Evolutionary conservation across 306 rosid species (phyloP).

Genomic region (Malus asiatica): DNA sequence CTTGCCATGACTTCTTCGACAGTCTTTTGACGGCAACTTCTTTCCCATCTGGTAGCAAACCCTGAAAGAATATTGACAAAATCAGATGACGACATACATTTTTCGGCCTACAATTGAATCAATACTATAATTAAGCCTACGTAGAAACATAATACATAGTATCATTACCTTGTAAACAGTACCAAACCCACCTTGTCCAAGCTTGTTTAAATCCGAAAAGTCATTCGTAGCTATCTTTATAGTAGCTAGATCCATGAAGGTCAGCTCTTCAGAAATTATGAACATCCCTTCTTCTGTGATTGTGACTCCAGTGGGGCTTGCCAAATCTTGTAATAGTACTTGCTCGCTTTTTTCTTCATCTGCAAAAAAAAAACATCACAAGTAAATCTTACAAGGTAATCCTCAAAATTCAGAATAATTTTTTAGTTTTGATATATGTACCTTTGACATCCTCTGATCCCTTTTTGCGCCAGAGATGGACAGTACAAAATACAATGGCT

Average conservation of each 20-base stretch:
- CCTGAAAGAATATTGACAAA: slow-evolving; percentile 27
- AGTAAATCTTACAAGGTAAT: neutral
- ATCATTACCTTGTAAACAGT: slow-evolving; percentile 34
- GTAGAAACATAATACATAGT: neutral
- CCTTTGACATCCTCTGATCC: slow-evolving; percentile 14
- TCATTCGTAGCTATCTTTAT: slow-evolving; percentile 4
- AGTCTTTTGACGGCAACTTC: slow-evolving; percentile 59
- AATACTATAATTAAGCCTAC: neutral
- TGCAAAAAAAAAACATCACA: slow-evolving; percentile 9
- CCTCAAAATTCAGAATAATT: too few relatives aligned
- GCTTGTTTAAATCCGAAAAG: slow-evolving; percentile 42
- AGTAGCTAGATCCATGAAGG: slow-evolving; percentile 27
- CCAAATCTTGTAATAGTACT: slow-evolving; percentile 23
- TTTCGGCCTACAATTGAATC: neutral
- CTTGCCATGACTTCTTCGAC: slow-evolving; percentile 57
- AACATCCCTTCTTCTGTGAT: slow-evolving; percentile 36
- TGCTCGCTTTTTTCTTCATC: slow-evolving; percentile 31
- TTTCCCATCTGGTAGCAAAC: slow-evolving; percentile 45
- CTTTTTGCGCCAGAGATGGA: neutral
- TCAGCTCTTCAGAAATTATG: slow-evolving; percentile 32
- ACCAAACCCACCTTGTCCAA: slow-evolving; percentile 69
- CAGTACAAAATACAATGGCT: slow-evolving; percentile 13
- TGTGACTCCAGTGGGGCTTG: slow-evolving; percentile 9
- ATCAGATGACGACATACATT: neutral
- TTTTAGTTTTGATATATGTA: neutral